A percentile compares a stretch with the other conserved stretches of the same genome.
phyloP scores from a whole-genome alignment of 2,329 filamentous ascomycete species.

The Cadophora luteo-olivacea region DNA sequence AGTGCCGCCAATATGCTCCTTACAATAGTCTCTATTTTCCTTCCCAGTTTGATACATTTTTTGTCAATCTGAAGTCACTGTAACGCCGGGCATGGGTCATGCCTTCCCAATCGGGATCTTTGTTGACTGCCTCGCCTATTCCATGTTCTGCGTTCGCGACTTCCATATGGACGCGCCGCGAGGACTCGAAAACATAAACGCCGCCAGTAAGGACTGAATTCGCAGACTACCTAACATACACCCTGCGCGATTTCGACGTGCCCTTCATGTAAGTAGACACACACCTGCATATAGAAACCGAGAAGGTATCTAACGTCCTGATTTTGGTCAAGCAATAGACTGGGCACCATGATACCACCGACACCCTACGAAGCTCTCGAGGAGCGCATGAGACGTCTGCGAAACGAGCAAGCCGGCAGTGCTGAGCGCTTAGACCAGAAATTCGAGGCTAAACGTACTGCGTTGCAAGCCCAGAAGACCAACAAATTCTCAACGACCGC shows the following conservation, averaged over 20 bases:
- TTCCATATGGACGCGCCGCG: too few relatives aligned
- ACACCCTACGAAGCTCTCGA: neutral
- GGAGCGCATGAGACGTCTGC: neutral
- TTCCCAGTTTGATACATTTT: neutral
- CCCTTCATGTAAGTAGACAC: neutral
- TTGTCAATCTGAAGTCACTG: neutral
- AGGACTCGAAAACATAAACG: neutral
- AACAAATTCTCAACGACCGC: neutral
- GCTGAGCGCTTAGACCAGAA: neutral
- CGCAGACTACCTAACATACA: too few relatives aligned
- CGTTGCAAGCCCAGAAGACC: neutral
- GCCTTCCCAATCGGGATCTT: neutral
- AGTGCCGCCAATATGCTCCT: neutral
- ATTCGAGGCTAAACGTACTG: neutral
- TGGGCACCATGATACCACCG: neutral
- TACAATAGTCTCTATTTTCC: neutral
- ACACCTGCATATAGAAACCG: too few relatives aligned
- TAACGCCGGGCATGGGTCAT: neutral
- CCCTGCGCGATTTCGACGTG: too few relatives aligned
- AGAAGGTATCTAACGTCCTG: neutral
- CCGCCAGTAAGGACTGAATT: too few relatives aligned
- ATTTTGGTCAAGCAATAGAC: neutral
- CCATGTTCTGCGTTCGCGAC: neutral
- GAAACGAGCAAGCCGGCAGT: neutral
- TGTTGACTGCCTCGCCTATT: slow-evolving; percentile 14